A percentile compares a stretch with the other conserved stretches of the same genome.
These are phyloP conservation scores for Parafenestella ontariensis DNA, from an alignment of 2,329 filamentous ascomycete genomes.

Conservation along the genomic window DNA sequence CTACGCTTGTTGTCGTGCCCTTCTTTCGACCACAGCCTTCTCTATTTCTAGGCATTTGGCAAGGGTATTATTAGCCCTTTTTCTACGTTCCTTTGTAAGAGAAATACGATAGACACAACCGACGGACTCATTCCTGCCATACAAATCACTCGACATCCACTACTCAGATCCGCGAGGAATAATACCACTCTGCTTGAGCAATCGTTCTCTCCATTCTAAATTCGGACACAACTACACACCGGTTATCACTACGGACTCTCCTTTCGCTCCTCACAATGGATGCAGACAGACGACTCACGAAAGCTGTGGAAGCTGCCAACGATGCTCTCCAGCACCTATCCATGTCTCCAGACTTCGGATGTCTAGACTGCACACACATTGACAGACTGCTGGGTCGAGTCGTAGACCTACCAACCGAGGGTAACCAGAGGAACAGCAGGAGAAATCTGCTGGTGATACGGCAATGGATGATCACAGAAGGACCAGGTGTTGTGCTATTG, in stretches of 20 bases:
- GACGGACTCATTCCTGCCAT: conserved; percentile 13
- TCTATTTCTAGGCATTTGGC: conserved; percentile 23
- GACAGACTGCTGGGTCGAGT: conserved; percentile 43
- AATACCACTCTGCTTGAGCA: conserved; percentile 9
- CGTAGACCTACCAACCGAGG: conserved; percentile 44
- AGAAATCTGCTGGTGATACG: conserved; percentile 44
- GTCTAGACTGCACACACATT: conserved; percentile 44
- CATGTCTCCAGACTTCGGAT: conserved; percentile 39
- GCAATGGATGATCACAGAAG: conserved; percentile 46
- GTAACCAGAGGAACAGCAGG: conserved; percentile 44
- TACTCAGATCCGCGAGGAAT: conserved; percentile 17
- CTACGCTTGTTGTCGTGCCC: conserved; percentile 11
- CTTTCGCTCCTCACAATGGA: conserved; percentile 29
- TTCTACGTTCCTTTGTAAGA: conserved; percentile 13
- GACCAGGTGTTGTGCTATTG: conserved; percentile 40
- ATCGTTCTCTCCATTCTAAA: conserved; percentile 6
- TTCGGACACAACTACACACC: conserved; percentile 2
- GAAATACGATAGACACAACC: conserved; percentile 21
- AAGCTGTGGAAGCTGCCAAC: conserved; percentile 42
- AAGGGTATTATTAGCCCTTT: conserved; percentile 16
- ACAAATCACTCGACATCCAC: conserved; percentile 16
- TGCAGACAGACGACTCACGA: conserved; percentile 37
- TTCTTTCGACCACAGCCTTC: conserved; percentile 13
- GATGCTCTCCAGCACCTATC: conserved; percentile 46
- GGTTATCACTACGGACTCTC: not conserved